A percentile compares a stretch with the other conserved stretches of the same genome.
phyloP scores from a whole-genome alignment of 1,284 basidiomycete species.

The Tetrapyrgos nigripes region DNA sequence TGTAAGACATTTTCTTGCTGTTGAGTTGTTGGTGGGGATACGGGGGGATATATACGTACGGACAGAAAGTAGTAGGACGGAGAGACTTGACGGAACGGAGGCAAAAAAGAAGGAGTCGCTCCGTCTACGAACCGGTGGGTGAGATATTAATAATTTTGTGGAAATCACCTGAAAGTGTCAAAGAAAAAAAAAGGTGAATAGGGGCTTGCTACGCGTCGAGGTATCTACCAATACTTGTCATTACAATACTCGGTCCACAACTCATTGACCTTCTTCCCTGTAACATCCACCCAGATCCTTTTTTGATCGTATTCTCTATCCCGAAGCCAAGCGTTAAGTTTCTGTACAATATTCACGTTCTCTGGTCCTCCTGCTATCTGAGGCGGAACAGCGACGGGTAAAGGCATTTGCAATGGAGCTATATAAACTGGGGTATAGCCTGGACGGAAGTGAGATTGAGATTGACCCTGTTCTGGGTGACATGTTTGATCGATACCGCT shows the following conservation, averaged over 20 bases:
- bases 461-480: no score
- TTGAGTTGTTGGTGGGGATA: no score
- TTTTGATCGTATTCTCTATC: background rate
- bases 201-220: background rate
- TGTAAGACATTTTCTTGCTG: no score
- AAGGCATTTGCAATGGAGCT: background rate
- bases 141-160: no score
- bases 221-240: background rate
- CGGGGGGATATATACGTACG: no score
- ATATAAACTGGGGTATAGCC: background rate
- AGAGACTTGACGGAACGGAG: no score
- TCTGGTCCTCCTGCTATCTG: background rate
- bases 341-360: background rate
- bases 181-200: background rate
- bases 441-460: background rate
- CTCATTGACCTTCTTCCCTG: background rate
- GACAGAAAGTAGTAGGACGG: no score
- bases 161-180: background rate
- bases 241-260: background rate
- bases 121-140: no score
- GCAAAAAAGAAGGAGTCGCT: no score
- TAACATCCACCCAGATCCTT: background rate
- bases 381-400: background rate
- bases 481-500: no score
- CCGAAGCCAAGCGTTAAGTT: background rate